Evolutionary conservation across 495 filamentous ascomycete species (phyloP), one percentile per base, ranked within the genome.

Genomic region (Amorphotheca resinae): DNA sequence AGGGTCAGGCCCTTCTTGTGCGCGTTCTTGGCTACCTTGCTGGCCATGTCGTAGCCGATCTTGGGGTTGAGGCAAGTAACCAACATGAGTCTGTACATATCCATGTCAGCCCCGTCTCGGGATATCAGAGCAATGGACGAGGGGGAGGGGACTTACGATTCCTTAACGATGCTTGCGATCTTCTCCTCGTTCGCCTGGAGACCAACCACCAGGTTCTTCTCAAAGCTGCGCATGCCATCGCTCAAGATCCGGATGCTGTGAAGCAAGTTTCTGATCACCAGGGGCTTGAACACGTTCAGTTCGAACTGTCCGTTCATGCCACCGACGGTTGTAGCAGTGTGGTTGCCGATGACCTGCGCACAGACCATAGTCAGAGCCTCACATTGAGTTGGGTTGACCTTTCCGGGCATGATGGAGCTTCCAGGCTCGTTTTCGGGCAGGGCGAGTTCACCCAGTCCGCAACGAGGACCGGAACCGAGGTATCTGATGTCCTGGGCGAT

Each of bases 261-360:
- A 22, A 98, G 73, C 47, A 95, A 67, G 68, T 96, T 96, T 58
- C 81, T 72, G 67, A 98, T 96, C 56, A 98, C 70, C 33, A 95
- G 72, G 23, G 91, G 91, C 74, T 98, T 98, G 77, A 95, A 98
- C 34, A 98, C 91, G 63, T 98, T 98, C 52, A 98, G 76, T 62
- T 98, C 91, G 56, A 98, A 98, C 67, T 98, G 93, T 44, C 91
- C 91, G 67, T 89, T 93, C 72, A 93, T 93, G 54, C 89, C 91
- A 45, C 86, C 84, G 41, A 96, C 79, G 15, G 89, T 95, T 34
- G 83, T 74, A 22, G 91, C 84, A 33, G 82, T 80, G 62, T 98
- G 79, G 70, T 98, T 98, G 52, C 91, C 91, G 74, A 96, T 93
- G 26, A 98, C 93, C 63, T 98, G 91, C 2, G 86, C 76, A 69